These are phyloP conservation scores for Singerocomus rubriflavus DNA, from an alignment of 1,284 basidiomycete species.

Conservation along the genomic window DNA sequence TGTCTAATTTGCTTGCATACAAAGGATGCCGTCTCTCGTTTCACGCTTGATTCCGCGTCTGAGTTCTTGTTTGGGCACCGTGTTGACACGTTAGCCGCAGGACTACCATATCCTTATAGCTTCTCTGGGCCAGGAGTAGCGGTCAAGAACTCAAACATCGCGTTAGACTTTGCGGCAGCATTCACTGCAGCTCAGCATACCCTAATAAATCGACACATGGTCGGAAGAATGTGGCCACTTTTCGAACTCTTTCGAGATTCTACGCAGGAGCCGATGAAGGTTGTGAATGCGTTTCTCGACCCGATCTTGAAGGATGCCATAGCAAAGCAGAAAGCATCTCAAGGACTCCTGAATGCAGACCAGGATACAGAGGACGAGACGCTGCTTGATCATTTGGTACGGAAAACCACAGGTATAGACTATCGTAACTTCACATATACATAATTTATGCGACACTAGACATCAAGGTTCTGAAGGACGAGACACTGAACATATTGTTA, in stretches of 20 bases:
- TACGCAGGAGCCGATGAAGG: slow-evolving; percentile 35
- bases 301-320: slow-evolving; percentile 33
- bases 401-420: slow-evolving; percentile 44
- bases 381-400: slow-evolving; percentile 50
- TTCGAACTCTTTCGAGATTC: slow-evolving; percentile 37
- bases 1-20: background rate
- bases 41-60: slow-evolving; percentile 43
- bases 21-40: slow-evolving; percentile 41
- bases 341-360: slow-evolving; percentile 12
- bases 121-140: background rate
- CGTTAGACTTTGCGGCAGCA: slow-evolving; percentile 35
- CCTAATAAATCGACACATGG: slow-evolving; percentile 29
- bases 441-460: slow-evolving; percentile 28
- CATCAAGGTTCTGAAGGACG: slow-evolving; percentile 35
- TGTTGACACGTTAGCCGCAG: slow-evolving; percentile 28
- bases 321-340: slow-evolving; percentile 27
- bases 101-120: slow-evolving; percentile 32
- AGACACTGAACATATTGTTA: slow-evolving; percentile 41
- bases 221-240: slow-evolving; percentile 41
- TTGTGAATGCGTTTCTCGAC: slow-evolving; percentile 39
- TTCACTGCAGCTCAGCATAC: slow-evolving; percentile 34
- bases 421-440: no score
- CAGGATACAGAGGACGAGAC: slow-evolving; percentile 40
- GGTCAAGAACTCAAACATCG: slow-evolving; percentile 7
- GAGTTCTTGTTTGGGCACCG: slow-evolving; percentile 43